Conservation (phyloP, 768 basidiomycete genomes). For the Kondoa malvinella region DNA sequence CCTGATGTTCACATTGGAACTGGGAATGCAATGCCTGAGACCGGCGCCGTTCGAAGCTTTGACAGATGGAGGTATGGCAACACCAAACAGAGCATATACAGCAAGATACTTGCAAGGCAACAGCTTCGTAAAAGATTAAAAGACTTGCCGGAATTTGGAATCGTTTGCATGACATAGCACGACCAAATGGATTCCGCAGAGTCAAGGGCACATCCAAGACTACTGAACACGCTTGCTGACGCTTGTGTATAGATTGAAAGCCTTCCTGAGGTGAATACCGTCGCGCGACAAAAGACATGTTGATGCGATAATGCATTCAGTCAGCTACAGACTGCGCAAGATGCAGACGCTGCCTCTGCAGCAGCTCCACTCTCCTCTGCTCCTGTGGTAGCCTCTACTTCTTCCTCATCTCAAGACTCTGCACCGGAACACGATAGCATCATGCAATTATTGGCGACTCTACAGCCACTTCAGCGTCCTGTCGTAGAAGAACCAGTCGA, state of each 20-base stretch:
- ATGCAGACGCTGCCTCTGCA: background rate
- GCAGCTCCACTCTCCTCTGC: background rate
- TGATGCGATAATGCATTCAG: background rate
- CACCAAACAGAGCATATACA: too few relatives aligned
- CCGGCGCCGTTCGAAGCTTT: too few relatives aligned
- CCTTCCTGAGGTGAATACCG: background rate
- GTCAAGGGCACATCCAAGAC: too few relatives aligned
- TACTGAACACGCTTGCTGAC: too few relatives aligned
- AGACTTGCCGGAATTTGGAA: too few relatives aligned
- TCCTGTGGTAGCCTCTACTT: background rate
- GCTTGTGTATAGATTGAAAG: background rate
- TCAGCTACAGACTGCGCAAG: background rate
- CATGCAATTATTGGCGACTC: background rate
- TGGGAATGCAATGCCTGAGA: too few relatives aligned
- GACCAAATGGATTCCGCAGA: background rate
- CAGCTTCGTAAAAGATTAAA: too few relatives aligned
- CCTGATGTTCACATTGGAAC: too few relatives aligned
- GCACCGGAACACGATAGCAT: background rate
- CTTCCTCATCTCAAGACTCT: background rate
- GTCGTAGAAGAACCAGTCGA: background rate
- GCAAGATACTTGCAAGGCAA: too few relatives aligned
- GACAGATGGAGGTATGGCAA: too few relatives aligned
- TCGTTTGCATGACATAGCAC: too few relatives aligned
- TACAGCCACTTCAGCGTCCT: background rate
- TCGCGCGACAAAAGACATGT: background rate